Evolutionary conservation across 495 filamentous ascomycete genomes (phyloP), one percentile per base, ranked within the genome.

Genomic region (Schizothecium vesticola): DNA sequence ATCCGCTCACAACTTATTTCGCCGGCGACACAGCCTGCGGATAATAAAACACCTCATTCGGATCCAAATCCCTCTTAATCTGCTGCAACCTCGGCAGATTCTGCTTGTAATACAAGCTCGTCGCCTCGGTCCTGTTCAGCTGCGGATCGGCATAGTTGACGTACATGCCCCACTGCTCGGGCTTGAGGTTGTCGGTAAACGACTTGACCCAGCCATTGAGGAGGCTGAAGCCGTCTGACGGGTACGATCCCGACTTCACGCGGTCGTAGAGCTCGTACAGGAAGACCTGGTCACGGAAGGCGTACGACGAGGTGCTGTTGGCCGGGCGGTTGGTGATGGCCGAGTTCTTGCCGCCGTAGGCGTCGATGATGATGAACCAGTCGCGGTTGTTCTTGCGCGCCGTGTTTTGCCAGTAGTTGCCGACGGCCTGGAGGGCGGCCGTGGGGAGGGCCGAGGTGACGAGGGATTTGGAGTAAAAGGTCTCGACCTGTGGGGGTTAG

Each of bases 41-140:
- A 71, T 89, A 89, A 67, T 87, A 85, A 56, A 90, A 89, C 11
- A 89, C 64, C 78, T 89, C 84, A 0, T 78, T 71, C 0, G 87
- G 87, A 72, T 90, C 88, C 24, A 86, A 67, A 12, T 73, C 71
- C 0, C 77, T 74, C 80, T 90, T 90, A 59, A 90, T 80, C 57
- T 76, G 63, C 73, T 83, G 73, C 58, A 90, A 74, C 33, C 77
- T 77, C 3, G 76, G 76, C n/a, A 88, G 74, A 69, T 85, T 88
- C 5, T 74, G 59, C 0, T 84, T 79, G 80, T 83, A 90, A 69
- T 90, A 85, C 59, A 77, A 74, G 29, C 77, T 65, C 55, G 79
- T 76, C 9, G 80, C 81, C 55, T 66, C 73, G 22, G 75, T 75
- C 31, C 77, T 69, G 71, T 75, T 75, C 66, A 83, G 63, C 28